phyloP scores from a whole-genome alignment of 1,284 basidiomycete genomes.

The Ganoderma leucocontextum region DNA sequence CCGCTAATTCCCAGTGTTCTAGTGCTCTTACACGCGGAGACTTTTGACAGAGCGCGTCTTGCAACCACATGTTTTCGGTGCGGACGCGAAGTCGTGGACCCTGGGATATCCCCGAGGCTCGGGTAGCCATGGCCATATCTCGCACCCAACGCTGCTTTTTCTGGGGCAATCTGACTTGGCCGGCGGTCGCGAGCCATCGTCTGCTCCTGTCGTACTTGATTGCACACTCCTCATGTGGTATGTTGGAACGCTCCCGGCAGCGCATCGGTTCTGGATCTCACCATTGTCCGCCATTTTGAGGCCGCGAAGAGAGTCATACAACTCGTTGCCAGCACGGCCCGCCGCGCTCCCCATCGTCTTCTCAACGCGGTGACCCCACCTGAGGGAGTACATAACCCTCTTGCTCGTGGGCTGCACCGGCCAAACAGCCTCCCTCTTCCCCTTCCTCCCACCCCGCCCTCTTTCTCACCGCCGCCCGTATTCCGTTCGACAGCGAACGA shows the following conservation, averaged over 20 bases:
- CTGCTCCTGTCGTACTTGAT: conserved; percentile 22
- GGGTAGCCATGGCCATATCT: conserved; percentile 29
- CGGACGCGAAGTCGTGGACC: conserved; percentile 32
- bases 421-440: conserved; percentile 22
- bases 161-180: conserved; percentile 25
- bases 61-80: conserved; percentile 34
- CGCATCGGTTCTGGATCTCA: conserved; percentile 30
- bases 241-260: conserved; percentile 29
- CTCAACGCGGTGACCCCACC: conserved; percentile 24
- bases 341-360: conserved; percentile 20
- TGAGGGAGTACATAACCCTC: conserved; percentile 32
- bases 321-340: conserved; percentile 29
- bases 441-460: conserved; percentile 12
- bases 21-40: conserved; percentile 28
- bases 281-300: conserved; percentile 35
- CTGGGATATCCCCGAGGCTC: conserved; percentile 25
- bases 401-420: conserved; percentile 19
- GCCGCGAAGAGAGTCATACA: conserved; percentile 30
- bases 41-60: conserved; percentile 30
- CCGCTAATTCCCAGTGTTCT: conserved; percentile 28
- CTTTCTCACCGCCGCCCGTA: conserved; percentile 15
- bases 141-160: conserved; percentile 15
- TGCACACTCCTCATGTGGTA: conserved; percentile 27
- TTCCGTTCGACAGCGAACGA: conserved; percentile 24
- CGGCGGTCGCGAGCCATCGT: conserved; percentile 3